Base-by-base conservation (phyloP, 106 monocot genomes). In the Alisma plantagoaquatica region DNA sequence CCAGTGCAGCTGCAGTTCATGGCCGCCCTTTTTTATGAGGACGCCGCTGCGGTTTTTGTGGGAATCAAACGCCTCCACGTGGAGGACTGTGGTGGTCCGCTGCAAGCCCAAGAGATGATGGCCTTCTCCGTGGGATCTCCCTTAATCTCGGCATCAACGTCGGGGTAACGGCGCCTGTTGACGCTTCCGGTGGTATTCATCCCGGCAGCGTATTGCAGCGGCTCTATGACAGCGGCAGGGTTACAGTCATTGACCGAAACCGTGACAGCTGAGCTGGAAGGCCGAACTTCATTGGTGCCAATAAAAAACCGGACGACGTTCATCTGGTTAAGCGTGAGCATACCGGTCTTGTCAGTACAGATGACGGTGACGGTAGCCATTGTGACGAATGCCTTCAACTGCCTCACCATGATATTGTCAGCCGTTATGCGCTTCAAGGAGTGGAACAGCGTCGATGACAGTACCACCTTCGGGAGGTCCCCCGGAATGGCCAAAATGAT, bases 291-390 rank as follows among this genome's bases (percentile, higher is more conserved):
- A n/a, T n/a, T n/a, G n/a, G n/a, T n/a, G 17, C 67, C 77, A 18
- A 77, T 41, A 51, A 66, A 72, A 19, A 72, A 66, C 17, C 57
- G 24, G 4, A 56, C 56, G 29, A 77, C 77, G 23, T 32, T 62
- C 77, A 77, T 73, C 29, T 68, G 72, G 38, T 77, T 77, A 16
- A 77, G 24, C 18, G 77, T 77, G 33, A 77, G 63, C 1, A 72
- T 77, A 0, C 77, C 77, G 1, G 77, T 77, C 47, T 77, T 77
- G 62, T 77, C 77, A 19, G 72, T 77, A 54, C 77, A 77, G 17
- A 77, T 63, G 22, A 63, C 29, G 12, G 77, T 72, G 25, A 68
- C 72, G 0, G 72, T 62, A 16, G 45, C 59, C 59, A 59, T 59
- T 15, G 59, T 59, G 14, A 45, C 59, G n/a, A 43, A 59, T 8